Evolutionary conservation across 2,329 filamentous ascomycete genomes (phyloP).

Genomic region (Trichocomaceae sp.): DNA sequence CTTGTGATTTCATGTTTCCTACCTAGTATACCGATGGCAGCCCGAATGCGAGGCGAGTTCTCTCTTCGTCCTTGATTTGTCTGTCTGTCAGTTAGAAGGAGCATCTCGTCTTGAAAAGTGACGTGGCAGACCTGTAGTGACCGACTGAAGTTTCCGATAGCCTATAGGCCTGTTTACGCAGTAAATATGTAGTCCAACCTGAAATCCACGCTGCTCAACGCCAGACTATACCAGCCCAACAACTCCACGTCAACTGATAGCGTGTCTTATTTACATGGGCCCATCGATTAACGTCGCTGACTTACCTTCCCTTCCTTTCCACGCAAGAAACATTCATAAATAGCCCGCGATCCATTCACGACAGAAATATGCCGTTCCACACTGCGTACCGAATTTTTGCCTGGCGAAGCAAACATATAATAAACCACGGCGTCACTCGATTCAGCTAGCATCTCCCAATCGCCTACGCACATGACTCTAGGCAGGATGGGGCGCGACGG

Average conservation of each 20-base stretch:
- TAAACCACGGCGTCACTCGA: too few species aligned
- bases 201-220: constrained; percentile 4
- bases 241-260: constrained; percentile 10
- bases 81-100: not conserved
- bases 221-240: not conserved
- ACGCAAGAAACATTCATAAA: not conserved
- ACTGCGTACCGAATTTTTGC: not conserved
- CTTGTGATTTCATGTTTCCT: not conserved
- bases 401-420: not conserved
- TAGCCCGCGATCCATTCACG: not conserved
- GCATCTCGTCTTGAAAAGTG: not conserved
- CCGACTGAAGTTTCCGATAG: constrained; percentile 2
- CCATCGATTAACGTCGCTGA: not conserved
- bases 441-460: not conserved
- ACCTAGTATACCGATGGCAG: not conserved
- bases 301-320: not conserved
- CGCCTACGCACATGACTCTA: not conserved
- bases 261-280: constrained; percentile 5
- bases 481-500: too few species aligned
- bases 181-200: constrained; percentile 10
- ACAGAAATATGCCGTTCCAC: not conserved
- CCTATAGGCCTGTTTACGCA: constrained; percentile 7
- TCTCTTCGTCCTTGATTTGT: not conserved
- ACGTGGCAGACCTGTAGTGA: constrained; percentile 8
- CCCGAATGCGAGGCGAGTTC: not conserved